Percentiles rank a stretch among this genome's conserved stretches.
These are phyloP conservation scores for Microdochium paspali DNA, from an alignment of 2,329 filamentous ascomycete genomes.

Conservation along the genomic window DNA sequence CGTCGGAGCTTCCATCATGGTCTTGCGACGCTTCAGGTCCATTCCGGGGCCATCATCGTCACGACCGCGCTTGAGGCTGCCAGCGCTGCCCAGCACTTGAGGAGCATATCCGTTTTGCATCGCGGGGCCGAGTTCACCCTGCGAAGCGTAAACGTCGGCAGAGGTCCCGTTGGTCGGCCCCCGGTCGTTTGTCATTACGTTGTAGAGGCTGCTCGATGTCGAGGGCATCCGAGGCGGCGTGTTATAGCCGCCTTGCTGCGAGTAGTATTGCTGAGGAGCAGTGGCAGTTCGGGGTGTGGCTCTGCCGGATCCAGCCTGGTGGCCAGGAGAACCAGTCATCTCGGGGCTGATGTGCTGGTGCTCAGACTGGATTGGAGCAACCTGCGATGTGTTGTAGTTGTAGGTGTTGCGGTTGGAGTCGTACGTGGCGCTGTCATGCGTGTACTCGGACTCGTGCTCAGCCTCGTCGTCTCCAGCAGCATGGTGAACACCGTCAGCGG, in stretches of 20 bases:
- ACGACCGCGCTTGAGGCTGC: slow-evolving; percentile 34
- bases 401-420: slow-evolving; percentile 65
- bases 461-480: slow-evolving; percentile 53
- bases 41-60: slow-evolving; percentile 56
- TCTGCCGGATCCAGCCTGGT: slow-evolving; percentile 72
- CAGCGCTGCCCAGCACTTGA: slow-evolving; percentile 57
- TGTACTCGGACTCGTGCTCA: slow-evolving; percentile 78
- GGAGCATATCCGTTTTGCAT: slow-evolving; percentile 56
- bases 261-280: slow-evolving; percentile 64
- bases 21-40: slow-evolving; percentile 72
- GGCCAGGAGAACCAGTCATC: slow-evolving; percentile 70
- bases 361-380: slow-evolving; percentile 59
- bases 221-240: slow-evolving; percentile 65
- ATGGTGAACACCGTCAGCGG: slow-evolving; percentile 44
- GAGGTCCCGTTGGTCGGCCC: slow-evolving; percentile 56
- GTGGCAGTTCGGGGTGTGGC: slow-evolving; percentile 76
- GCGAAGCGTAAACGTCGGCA: slow-evolving; percentile 61
- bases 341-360: slow-evolving; percentile 71
- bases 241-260: slow-evolving; percentile 58
- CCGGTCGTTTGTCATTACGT: slow-evolving; percentile 76
- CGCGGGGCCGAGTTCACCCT: slow-evolving; percentile 46
- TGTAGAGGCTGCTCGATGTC: slow-evolving; percentile 77
- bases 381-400: slow-evolving; percentile 63
- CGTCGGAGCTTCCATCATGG: slow-evolving; percentile 53
- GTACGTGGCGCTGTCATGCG: slow-evolving; percentile 71